A percentile compares a stretch with the other conserved stretches of the same genome.
These are phyloP conservation scores for Xylariaceae sp. DNA, from an alignment of 2,329 filamentous ascomycete species.

Conservation along the genomic window DNA sequence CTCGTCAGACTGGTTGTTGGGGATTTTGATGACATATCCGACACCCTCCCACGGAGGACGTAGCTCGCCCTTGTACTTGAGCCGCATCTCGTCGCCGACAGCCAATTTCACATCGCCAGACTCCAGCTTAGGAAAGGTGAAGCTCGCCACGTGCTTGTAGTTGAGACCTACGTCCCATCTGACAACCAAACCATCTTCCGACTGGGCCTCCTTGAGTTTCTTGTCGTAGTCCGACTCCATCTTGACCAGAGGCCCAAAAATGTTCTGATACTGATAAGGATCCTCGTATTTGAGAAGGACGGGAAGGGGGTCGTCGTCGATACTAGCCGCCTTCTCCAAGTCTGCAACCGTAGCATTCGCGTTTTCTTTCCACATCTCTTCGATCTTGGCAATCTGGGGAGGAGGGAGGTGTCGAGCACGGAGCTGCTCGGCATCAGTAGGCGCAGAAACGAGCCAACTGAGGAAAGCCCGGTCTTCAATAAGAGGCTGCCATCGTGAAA, in stretches of 20 bases:
- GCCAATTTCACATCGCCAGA: slow-evolving; percentile 96
- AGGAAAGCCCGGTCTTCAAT: slow-evolving; percentile 96
- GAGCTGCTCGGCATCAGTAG: slow-evolving; percentile 91
- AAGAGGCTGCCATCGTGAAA: slow-evolving; percentile 92
- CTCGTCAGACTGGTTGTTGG: slow-evolving; percentile 97
- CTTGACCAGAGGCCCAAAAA: slow-evolving; percentile 95
- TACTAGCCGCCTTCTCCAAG: slow-evolving; percentile 82
- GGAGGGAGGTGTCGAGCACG: slow-evolving; percentile 88
- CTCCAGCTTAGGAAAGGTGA: slow-evolving; percentile 93
- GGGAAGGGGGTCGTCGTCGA: slow-evolving; percentile 91
- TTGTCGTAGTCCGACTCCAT: slow-evolving; percentile 99
- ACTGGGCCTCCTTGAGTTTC: slow-evolving; percentile 96
- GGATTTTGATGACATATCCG: slow-evolving; percentile 98
- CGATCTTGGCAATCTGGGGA: slow-evolving; percentile 90
- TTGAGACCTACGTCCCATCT: slow-evolving; percentile 94
- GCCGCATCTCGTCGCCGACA: slow-evolving; percentile 95
- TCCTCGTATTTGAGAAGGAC: slow-evolving; percentile 94
- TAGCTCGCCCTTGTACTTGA: slow-evolving; percentile 93
- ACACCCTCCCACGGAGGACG: slow-evolving; percentile 93
- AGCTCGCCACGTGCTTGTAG: slow-evolving; percentile 94
- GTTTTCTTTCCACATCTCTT: slow-evolving; percentile 98
- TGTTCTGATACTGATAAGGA: slow-evolving; percentile 97
- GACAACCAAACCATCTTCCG: slow-evolving; percentile 89
- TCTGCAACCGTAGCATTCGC: slow-evolving; percentile 81
- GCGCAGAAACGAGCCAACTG: slow-evolving; percentile 83